These are phyloP conservation scores for Orbilia brochopaga DNA, from an alignment of 2,329 filamentous ascomycete genomes.

Conservation along the genomic window DNA sequence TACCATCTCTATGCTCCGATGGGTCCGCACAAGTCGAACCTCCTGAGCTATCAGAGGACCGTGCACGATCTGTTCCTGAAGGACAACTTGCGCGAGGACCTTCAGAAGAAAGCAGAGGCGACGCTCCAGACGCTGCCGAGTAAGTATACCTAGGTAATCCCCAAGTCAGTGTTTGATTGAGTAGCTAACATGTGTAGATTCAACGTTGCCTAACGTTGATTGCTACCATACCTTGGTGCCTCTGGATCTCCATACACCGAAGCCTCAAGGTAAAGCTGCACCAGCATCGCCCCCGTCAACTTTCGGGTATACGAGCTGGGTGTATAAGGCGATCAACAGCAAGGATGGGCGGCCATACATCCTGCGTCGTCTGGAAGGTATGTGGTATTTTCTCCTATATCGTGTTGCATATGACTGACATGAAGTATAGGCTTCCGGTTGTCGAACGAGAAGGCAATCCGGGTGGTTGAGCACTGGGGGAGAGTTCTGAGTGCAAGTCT, in stretches of 20 bases:
- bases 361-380: slow-evolving; percentile 81
- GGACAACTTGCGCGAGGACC: slow-evolving; percentile 82
- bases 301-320: slow-evolving; percentile 89
- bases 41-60: slow-evolving; percentile 82
- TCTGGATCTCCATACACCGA: slow-evolving; percentile 68
- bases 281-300: slow-evolving; percentile 71
- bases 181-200: slow-evolving; percentile 59
- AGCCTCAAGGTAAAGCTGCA: slow-evolving; percentile 38
- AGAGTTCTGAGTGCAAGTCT: slow-evolving; percentile 79
- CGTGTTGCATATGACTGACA: slow-evolving; percentile 14
- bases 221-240: slow-evolving; percentile 92
- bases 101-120: slow-evolving; percentile 87
- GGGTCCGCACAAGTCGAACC: slow-evolving; percentile 78
- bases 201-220: slow-evolving; percentile 78
- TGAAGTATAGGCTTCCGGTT: slow-evolving; percentile 73
- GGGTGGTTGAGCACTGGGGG: slow-evolving; percentile 87
- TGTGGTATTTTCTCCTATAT: not conserved
- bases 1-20: slow-evolving; percentile 93
- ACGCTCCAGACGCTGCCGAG: slow-evolving; percentile 82
- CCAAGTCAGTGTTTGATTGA: slow-evolving; percentile 12
- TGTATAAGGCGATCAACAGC: slow-evolving; percentile 89
- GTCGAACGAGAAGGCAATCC: slow-evolving; percentile 86
- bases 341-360: slow-evolving; percentile 91
- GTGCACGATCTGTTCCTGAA: slow-evolving; percentile 91
- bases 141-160: slow-evolving; percentile 56